These are phyloP conservation scores for Neodidymelliopsis sp. DNA, from an alignment of 2,329 filamentous ascomycete species.

Conservation along the genomic window DNA sequence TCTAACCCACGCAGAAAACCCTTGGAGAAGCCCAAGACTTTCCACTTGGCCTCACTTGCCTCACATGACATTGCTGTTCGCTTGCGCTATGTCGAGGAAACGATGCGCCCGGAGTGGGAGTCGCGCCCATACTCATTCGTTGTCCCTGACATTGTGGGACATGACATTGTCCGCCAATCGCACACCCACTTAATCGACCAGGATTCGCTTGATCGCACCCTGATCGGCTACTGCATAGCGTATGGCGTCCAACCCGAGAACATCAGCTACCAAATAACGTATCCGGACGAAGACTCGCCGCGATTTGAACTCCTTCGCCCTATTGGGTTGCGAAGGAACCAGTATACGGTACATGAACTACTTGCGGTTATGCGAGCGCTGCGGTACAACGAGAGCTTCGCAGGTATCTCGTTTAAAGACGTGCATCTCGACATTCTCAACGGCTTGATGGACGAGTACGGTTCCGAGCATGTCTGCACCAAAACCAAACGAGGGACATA, in stretches of 20 bases:
- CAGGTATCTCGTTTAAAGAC: conserved; percentile 71
- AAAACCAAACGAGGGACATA: conserved; percentile 65
- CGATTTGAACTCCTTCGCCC: conserved; percentile 70
- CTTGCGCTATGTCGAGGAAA: conserved; percentile 67
- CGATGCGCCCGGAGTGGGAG: conserved; percentile 70
- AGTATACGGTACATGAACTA: conserved; percentile 69
- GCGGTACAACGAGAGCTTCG: conserved; percentile 74
- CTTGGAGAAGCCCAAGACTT: conserved; percentile 60
- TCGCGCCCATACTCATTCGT: conserved; percentile 68
- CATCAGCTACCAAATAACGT: conserved; percentile 56
- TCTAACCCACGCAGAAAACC: conserved; percentile 55
- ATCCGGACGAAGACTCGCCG: conserved; percentile 66
- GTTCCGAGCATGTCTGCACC: conserved; percentile 67
- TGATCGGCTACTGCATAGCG: conserved; percentile 73
- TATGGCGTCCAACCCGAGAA: conserved; percentile 73
- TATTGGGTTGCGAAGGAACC: conserved; percentile 56
- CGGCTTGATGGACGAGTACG: conserved; percentile 65
- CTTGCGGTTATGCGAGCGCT: conserved; percentile 73
- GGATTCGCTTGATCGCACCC: conserved; percentile 68
- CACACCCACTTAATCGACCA: conserved; percentile 65
- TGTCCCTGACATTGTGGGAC: conserved; percentile 60
- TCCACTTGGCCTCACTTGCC: conserved; percentile 70
- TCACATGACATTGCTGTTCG: conserved; percentile 70
- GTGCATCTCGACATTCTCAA: conserved; percentile 72
- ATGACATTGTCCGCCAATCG: conserved; percentile 43